phyloP scores from a whole-genome alignment of 441 rosid genomes.

The Eruca vesicaria region DNA sequence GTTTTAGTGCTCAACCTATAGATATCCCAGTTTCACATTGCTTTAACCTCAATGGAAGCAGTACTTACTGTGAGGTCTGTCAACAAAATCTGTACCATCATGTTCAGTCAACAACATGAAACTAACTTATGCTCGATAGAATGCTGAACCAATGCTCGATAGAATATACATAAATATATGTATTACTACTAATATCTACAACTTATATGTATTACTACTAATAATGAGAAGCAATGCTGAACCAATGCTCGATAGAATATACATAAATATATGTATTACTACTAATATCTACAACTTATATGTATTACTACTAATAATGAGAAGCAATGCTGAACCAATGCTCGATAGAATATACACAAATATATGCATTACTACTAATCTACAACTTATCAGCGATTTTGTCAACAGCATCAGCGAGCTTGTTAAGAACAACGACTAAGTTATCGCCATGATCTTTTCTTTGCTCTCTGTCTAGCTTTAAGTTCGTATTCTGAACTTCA shows the following conservation, averaged over 20 bases:
- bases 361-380: too few relatives aligned
- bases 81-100: too few relatives aligned
- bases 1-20: too few relatives aligned
- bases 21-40: too few relatives aligned
- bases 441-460: slow-evolving; percentile 68
- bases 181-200: slow-evolving; percentile 42
- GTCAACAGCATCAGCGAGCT: slow-evolving; percentile 85
- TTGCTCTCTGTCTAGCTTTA: slow-evolving; percentile 83
- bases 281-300: slow-evolving; percentile 50
- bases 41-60: too few relatives aligned
- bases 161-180: slow-evolving; percentile 8
- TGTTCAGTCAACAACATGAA: too few relatives aligned
- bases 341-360: too few relatives aligned
- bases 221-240: slow-evolving; percentile 9
- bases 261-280: slow-evolving; percentile 9
- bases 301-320: too few relatives aligned
- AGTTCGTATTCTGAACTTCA: slow-evolving; percentile 81
- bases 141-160: slow-evolving; percentile 2
- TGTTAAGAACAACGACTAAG: slow-evolving; percentile 76
- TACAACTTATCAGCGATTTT: slow-evolving; percentile 94
- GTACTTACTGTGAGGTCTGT: too few relatives aligned
- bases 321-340: too few relatives aligned
- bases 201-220: too few relatives aligned
- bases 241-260: slow-evolving; percentile 8
- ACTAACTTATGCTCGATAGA: too few relatives aligned